phyloP scores from a whole-genome alignment of 2,329 filamentous ascomycete species.

The Beauveria varroae region DNA sequence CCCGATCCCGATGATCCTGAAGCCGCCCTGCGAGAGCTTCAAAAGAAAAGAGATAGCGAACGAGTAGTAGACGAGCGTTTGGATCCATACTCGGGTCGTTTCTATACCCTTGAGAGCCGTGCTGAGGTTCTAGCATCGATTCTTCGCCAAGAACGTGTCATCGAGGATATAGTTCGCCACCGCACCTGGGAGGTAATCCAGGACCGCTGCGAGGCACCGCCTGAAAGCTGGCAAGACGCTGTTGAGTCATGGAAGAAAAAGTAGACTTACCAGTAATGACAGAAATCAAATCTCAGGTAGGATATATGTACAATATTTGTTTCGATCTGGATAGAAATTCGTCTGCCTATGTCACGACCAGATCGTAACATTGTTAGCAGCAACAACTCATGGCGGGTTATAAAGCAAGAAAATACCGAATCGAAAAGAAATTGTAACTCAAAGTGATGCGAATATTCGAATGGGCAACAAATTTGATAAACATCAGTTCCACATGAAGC shows the following conservation, averaged over 20 bases:
- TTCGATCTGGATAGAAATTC: background rate
- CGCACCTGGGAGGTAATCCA: conserved; percentile 75
- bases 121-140: conserved; percentile 71
- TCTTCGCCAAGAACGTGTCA: conserved; percentile 65
- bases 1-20: conserved; percentile 85
- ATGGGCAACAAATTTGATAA: too few species aligned
- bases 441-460: too few species aligned
- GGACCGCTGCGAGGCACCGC: conserved; percentile 61
- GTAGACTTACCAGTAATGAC: background rate
- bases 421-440: too few species aligned
- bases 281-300: background rate
- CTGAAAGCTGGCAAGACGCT: conserved; percentile 56
- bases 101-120: conserved; percentile 70
- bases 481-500: background rate
- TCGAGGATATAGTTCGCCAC: conserved; percentile 72
- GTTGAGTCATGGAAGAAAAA: conserved; percentile 51
- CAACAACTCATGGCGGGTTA: background rate
- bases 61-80: conserved; percentile 77
- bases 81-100: conserved; percentile 84
- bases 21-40: conserved; percentile 57
- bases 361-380: background rate
- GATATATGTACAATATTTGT: background rate
- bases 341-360: background rate
- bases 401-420: too few species aligned
- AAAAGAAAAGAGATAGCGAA: conserved; percentile 63